Percentiles rank a stretch among this genome's conserved stretches.
These are phyloP conservation scores for Schoenoplectus triqueter DNA, from an alignment of 202 grass and related monocot genomes.

Conservation along the genomic window DNA sequence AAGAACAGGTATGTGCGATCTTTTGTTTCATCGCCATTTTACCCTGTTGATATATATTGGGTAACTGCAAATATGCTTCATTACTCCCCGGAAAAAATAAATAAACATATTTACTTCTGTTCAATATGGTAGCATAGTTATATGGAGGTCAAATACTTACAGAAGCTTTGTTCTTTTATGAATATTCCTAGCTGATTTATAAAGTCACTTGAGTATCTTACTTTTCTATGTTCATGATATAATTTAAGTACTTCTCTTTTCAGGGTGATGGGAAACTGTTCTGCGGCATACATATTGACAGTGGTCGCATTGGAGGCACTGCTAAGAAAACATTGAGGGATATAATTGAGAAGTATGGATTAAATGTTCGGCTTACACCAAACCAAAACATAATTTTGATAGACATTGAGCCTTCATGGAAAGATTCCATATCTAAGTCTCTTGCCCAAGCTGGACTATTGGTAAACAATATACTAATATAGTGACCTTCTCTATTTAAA, in stretches of 20 bases:
- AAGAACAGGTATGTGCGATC: conserved; percentile 65
- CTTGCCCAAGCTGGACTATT: conserved; percentile 79
- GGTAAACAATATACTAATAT: conserved; percentile 50
- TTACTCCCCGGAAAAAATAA: not conserved
- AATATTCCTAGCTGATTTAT: not conserved
- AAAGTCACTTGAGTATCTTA: not conserved
- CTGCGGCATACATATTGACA: conserved; percentile 92
- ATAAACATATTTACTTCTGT: conserved; percentile 9
- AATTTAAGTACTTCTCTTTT: conserved; percentile 28
- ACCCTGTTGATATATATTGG: not conserved
- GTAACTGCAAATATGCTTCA: not conserved
- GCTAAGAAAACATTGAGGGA: conserved; percentile 83
- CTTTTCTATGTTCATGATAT: conserved; percentile 29
- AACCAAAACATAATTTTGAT: conserved; percentile 94
- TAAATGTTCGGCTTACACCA: conserved; percentile 84
- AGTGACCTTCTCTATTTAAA: not conserved
- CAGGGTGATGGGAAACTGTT: conserved; percentile 90
- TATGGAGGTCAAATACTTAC: not conserved
- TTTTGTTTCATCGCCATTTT: conserved; percentile 24
- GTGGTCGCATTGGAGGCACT: conserved; percentile 72
- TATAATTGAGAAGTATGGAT: conserved; percentile 86
- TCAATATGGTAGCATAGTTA: not conserved
- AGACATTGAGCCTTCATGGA: conserved; percentile 68
- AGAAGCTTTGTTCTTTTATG: not conserved
- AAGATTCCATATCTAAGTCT: conserved; percentile 59